Evolutionary conservation across 352 stramenopile species (phyloP), one percentile per base, ranked within the genome.

Genomic region (Globisporangium nunn): DNA sequence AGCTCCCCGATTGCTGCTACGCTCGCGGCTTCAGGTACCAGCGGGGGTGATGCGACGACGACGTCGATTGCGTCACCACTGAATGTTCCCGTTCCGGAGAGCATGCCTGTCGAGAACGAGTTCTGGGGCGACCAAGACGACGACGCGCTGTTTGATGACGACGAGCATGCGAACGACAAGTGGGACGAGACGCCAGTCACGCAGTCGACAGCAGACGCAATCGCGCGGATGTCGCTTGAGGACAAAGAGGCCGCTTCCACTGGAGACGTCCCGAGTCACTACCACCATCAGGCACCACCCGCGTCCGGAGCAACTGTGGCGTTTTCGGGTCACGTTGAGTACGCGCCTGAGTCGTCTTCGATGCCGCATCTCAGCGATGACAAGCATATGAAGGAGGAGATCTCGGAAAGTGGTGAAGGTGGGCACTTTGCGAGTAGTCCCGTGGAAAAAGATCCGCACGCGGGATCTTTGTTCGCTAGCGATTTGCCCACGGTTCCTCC

Each of bases 91-190:
- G 46, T 49, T 33, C 40, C 50, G 2, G 58, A 59, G 46, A 64
- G 52, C 30, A 54, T 63, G 30, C 44, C 64, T 0, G 54, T 52
- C 14, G 62, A 61, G n/a, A 76, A 73, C 54, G 74, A 86, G 50
- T 91, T 86, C 52, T 88, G 78, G 80, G 75, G 74, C 17, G 78
- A 80, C 10, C 66, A 71, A 3, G 49, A 53, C 50, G 78, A 87
- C 58, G 67, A 78, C 15, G 72, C 62, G 11, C 64, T 91, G 11
- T 88, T 88, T 50, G 70, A 81, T 61, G 66, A 87, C 31, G 75
- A 87, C 18, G 75, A 81, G 41, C 50, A 86, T 56, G 66, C 63
- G 37, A 52, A 71, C 23, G 73, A 81, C 40, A 58, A 74, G 1
- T 71, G 69, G 59, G 53, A 77, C 44, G 64, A 73, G 35, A 59